phyloP scores from a whole-genome alignment of 805 yeast genomes.

The Metschnikowia shivogae region DNA sequence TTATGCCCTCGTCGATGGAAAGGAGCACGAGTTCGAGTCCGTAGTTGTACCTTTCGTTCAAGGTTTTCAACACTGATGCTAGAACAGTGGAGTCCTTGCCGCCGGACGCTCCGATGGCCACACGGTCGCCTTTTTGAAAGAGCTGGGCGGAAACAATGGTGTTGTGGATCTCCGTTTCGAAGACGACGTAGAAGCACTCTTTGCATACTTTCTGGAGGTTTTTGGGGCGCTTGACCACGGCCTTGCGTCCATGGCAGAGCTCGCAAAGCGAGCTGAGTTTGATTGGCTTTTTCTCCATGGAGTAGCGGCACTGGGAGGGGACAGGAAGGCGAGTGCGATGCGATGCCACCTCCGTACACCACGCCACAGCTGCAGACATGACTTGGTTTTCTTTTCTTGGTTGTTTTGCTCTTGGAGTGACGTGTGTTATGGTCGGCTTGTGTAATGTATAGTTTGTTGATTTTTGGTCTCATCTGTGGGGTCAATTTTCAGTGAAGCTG shows the following conservation, averaged over 20 bases:
- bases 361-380: no score
- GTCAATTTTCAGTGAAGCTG: no score
- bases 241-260: constrained; percentile 75
- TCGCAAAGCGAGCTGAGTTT: constrained; percentile 62
- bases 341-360: no score
- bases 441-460: no score
- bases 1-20: constrained; percentile 94
- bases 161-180: constrained; percentile 93
- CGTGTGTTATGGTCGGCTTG: no score
- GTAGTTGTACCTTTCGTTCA: constrained; percentile 84
- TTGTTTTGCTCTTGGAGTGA: no score
- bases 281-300: constrained; percentile 10
- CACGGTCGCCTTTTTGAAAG: constrained; percentile 75
- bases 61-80: constrained; percentile 79
- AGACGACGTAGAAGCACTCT: constrained; percentile 81
- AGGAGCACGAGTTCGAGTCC: constrained; percentile 80
- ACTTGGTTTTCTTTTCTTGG: no score
- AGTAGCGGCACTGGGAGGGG: neutral
- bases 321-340: neutral
- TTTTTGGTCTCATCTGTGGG: no score
- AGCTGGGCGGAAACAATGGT: constrained; percentile 70
- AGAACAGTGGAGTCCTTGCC: constrained; percentile 97
- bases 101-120: constrained; percentile 98
- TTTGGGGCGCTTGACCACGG: constrained; percentile 88
- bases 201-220: constrained; percentile 87